Base-by-base conservation (phyloP, 2,329 filamentous ascomycete genomes). In the Fusarium devonianum region DNA sequence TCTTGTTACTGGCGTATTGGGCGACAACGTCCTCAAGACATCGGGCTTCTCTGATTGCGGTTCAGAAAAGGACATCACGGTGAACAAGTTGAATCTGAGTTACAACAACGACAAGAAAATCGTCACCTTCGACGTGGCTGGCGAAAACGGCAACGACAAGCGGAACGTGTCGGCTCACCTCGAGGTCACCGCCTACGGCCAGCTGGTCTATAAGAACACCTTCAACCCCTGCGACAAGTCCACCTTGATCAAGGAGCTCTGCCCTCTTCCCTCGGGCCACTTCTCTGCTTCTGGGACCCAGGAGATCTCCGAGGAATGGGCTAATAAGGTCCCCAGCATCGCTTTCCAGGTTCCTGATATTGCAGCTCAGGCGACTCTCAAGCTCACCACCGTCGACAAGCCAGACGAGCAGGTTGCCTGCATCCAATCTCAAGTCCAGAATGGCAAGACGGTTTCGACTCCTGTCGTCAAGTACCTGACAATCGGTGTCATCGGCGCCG, bases 271-370 rank as follows among this genome's bases (percentile, higher is more conserved):
- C 10, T 76, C 78, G 4, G 89, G 90, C 17, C 74, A 72, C 5
- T 99, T 97, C 66, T 73, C 83, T 11, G 92, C 93, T 7, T 74
- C 76, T 32, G 93, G 92, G 35, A 75, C 74, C 4, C 88, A 94
- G 69, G 72, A 78, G 21, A 89, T 99, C 28, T 89, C 92, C 12
- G 73, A 81, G 0, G 67, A 85, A 53, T 93, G 86, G 67, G 85
- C 90, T 46, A 80, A 80, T 43, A 75, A 88, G 73, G 93, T 99
- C 29, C 94, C 94, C 2, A 76, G 84, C 3, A 96, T 99, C 60
- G 93, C 93, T 10, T 99, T 97, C 75, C 82, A 84, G 53, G 79
- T 99, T 22, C 94, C 94, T 38, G 92, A 99, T 69, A 88, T 99
- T 62, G 87, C 93, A 45, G 93, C 93, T 26, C 75, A 87, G 64